Evolutionary conservation across 2,329 filamentous ascomycete genomes (phyloP).

Genomic region (Colletotrichum endophyticum): DNA sequence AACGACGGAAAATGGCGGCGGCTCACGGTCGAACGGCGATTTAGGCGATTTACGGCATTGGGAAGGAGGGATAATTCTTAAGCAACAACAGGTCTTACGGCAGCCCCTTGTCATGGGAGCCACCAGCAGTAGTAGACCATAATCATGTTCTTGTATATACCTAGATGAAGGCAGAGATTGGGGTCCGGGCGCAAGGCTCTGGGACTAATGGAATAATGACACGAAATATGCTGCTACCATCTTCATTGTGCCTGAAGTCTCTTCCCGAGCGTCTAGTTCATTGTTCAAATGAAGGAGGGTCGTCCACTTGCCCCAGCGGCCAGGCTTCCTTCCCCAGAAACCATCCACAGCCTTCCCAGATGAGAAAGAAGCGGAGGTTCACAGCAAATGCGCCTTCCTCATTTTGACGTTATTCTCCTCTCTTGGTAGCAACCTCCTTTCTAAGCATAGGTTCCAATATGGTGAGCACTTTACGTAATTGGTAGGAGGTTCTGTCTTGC

Average conservation of each 20-base stretch:
- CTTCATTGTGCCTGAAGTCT: background rate
- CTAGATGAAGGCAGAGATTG: background rate
- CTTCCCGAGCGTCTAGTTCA: background rate
- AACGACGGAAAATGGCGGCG: background rate
- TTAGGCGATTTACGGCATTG: background rate
- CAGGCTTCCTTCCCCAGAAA: background rate
- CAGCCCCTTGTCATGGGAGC: background rate
- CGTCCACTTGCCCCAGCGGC: accelerated
- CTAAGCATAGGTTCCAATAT: accelerated
- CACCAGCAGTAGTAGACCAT: background rate
- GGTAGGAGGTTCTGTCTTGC: background rate
- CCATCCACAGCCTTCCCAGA: accelerated
- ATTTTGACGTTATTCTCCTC: background rate
- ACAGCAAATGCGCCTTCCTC: background rate
- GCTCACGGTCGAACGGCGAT: background rate
- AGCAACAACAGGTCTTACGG: background rate
- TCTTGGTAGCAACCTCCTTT: background rate
- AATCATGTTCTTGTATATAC: constrained; percentile 9
- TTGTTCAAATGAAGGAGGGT: background rate
- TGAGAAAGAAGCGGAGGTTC: accelerated
- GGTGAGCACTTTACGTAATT: background rate
- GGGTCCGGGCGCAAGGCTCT: background rate
- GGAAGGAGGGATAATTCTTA: background rate
- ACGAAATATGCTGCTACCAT: background rate
- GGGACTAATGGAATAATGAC: background rate